Evolutionary conservation across 805 yeast species (phyloP).

Genomic region (Torulaspora microellipsoides): DNA sequence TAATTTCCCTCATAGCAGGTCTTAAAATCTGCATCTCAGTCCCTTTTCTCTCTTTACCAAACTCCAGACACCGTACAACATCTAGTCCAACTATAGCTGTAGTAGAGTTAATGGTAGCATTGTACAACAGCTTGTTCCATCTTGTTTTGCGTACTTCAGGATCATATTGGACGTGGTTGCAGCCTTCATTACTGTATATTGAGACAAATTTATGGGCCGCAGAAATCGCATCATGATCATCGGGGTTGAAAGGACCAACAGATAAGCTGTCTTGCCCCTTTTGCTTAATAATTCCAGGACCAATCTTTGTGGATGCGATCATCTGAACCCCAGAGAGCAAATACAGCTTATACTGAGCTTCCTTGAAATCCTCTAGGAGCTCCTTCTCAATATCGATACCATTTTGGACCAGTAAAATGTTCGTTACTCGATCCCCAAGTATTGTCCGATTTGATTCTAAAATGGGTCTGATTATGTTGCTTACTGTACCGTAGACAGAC

Average conservation of each 20-base stretch:
- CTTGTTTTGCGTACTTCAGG: constrained; percentile 49
- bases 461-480: constrained; percentile 36
- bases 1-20: constrained; percentile 68
- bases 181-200: constrained; percentile 40
- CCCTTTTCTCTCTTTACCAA: constrained; percentile 38
- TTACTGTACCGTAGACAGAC: too few species aligned
- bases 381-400: constrained; percentile 60
- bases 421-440: constrained; percentile 35
- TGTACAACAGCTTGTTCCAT: constrained; percentile 66
- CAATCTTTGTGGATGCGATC: constrained; percentile 50
- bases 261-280: constrained; percentile 42
- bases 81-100: constrained; percentile 57
- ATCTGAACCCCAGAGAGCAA: constrained; percentile 60
- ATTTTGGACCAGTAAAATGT: constrained; percentile 54
- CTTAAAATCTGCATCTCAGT: constrained; percentile 38
- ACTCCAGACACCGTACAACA: constrained; percentile 40
- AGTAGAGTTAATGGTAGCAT: constrained; percentile 60
- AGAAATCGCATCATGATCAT: constrained; percentile 34
- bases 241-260: constrained; percentile 47
- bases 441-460: constrained; percentile 52
- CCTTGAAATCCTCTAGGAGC: constrained; percentile 46
- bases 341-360: constrained; percentile 30
- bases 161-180: constrained; percentile 40
- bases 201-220: constrained; percentile 38
- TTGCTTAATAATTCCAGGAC: constrained; percentile 43